Conservation (phyloP, 2,329 filamentous ascomycete genomes). For the Pestalotiopsis sp. region DNA sequence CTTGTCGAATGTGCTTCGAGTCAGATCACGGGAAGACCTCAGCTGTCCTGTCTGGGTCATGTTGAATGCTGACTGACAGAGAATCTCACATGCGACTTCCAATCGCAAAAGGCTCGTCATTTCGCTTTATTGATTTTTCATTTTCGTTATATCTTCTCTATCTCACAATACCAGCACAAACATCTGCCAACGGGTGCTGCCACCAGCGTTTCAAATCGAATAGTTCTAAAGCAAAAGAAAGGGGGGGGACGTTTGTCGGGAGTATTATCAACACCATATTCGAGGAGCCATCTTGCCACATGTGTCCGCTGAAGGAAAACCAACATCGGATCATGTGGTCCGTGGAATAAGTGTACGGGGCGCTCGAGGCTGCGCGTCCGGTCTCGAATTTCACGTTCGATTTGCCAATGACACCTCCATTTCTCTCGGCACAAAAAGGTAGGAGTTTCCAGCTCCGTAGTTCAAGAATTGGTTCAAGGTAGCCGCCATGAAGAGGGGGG, state of each 20-base stretch:
- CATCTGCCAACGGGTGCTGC: background rate
- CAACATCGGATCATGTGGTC: background rate
- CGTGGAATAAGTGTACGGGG: background rate
- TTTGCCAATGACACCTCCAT: background rate
- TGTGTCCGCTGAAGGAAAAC: background rate
- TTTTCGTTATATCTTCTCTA: background rate
- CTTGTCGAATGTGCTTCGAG: too few species aligned
- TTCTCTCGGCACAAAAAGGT: background rate
- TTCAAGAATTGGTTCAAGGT: background rate
- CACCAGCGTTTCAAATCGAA: background rate
- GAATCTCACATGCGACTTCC: background rate
- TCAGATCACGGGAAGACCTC: too few species aligned
- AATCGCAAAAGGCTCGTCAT: background rate
- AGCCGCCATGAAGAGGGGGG: background rate
- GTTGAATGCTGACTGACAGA: too few species aligned
- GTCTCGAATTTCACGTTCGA: background rate
- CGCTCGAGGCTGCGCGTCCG: background rate
- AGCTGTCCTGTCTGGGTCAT: too few species aligned
- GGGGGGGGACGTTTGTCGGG: background rate
- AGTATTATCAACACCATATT: background rate
- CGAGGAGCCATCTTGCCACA: background rate
- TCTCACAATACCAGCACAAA: background rate
- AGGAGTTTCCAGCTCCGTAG: slow-evolving; percentile 6
- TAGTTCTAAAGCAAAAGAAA: slow-evolving; percentile 7
- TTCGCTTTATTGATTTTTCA: background rate